These are phyloP conservation scores for Uronychia binucleata DNA, from an alignment of 73 alveolate genomes.

Conservation along the genomic window DNA sequence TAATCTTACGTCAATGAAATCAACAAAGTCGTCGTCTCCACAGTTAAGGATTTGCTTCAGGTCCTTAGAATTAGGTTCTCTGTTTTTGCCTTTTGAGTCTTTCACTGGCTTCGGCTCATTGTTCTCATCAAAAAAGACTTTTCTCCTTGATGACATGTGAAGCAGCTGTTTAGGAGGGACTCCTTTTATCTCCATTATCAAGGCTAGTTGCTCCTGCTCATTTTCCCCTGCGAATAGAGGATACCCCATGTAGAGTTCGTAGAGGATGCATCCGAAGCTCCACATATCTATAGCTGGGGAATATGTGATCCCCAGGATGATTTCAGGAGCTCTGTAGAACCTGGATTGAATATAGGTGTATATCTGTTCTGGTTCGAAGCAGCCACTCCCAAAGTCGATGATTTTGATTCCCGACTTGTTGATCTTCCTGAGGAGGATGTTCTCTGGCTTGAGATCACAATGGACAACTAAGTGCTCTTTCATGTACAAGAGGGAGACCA, in stretches of 20 bases:
- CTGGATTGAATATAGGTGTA: conserved; percentile 65
- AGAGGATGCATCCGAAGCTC: conserved; percentile 69
- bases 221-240: conserved; percentile 71
- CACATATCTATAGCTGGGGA: conserved; percentile 73
- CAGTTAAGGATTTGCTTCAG: conserved; percentile 57
- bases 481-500: conserved; percentile 72
- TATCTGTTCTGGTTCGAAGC: conserved; percentile 64
- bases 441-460: conserved; percentile 88
- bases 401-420: conserved; percentile 40
- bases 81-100: conserved; percentile 77
- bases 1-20: conserved; percentile 25
- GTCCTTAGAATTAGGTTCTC: conserved; percentile 77
- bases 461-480: conserved; percentile 74
- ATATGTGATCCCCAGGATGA: conserved; percentile 64
- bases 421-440: conserved; percentile 70
- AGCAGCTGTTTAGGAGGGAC: conserved; percentile 56
- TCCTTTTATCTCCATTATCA: conserved; percentile 56
- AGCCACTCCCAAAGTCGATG: conserved; percentile 88
- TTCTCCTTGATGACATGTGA: conserved; percentile 28
- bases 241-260: conserved; percentile 62
- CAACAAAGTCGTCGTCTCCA: conserved; percentile 55
- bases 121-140: conserved; percentile 49
- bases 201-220: conserved; percentile 59
- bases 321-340: conserved; percentile 73
- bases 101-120: conserved; percentile 41